Conservation (phyloP, 2,329 filamentous ascomycete genomes). For the Aciculosporium take region DNA sequence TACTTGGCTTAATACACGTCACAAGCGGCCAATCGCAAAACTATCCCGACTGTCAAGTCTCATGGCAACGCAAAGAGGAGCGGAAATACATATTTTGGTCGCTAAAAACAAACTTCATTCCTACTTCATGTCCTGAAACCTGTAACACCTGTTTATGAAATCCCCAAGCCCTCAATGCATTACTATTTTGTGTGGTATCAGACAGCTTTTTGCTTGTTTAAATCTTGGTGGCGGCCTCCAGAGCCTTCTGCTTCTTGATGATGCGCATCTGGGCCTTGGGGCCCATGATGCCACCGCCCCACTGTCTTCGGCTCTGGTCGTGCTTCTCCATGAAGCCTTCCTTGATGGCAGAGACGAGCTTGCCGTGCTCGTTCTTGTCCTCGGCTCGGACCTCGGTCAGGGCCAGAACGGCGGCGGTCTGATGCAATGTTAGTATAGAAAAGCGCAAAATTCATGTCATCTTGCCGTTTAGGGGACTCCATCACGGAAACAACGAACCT, state of each 20-base stretch:
- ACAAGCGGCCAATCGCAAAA: background rate
- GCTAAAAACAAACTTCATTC: constrained; percentile 24
- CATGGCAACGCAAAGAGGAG: constrained; percentile 5
- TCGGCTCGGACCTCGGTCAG: constrained; percentile 93
- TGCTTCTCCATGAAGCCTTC: constrained; percentile 95
- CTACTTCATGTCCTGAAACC: constrained; percentile 29
- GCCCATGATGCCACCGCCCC: constrained; percentile 99
- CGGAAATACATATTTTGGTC: constrained; percentile 13
- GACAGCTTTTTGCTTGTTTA: constrained; percentile 40
- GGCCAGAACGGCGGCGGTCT: constrained; percentile 92
- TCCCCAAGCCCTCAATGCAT: constrained; percentile 25
- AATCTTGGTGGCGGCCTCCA: constrained; percentile 95
- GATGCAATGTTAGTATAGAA: background rate
- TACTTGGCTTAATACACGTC: background rate
- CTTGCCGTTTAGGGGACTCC: background rate
- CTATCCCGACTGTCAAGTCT: background rate
- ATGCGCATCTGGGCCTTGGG: constrained; percentile 72
- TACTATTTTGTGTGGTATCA: constrained; percentile 19
- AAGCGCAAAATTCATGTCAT: background rate
- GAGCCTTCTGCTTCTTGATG: constrained; percentile 83
- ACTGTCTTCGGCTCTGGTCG: constrained; percentile 80
- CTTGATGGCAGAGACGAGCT: constrained; percentile 93
- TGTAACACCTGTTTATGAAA: constrained; percentile 23
- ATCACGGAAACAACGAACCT: constrained; percentile 39
- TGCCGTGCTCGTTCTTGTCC: constrained; percentile 96